Conservation (phyloP, 1,284 basidiomycete species). For the Gastroboletus turbinatus region DNA sequence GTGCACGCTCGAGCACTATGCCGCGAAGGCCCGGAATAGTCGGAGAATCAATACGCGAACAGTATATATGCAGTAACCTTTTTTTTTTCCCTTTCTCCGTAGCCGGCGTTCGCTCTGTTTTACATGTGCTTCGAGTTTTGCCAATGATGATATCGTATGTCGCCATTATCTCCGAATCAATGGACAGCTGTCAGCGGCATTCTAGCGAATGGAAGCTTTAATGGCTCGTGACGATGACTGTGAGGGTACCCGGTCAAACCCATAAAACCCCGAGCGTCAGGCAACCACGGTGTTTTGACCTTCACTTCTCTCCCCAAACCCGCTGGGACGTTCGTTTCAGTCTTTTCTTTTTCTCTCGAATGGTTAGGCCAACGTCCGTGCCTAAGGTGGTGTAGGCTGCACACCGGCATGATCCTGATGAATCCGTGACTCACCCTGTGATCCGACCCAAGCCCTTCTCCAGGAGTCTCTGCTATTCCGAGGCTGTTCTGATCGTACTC, state of each 20-base stretch:
- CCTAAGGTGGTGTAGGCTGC: neutral
- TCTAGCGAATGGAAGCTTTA: neutral
- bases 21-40: no score
- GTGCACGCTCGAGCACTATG: no score
- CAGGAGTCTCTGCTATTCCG: neutral
- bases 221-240: neutral
- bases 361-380: neutral
- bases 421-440: neutral
- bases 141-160: neutral
- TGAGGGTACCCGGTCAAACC: conserved; percentile 13
- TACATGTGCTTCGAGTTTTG: no score
- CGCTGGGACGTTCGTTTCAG: neutral
- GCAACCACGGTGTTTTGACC: neutral
- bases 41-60: no score
- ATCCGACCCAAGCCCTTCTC: neutral
- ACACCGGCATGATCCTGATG: neutral
- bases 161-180: conserved; percentile 1
- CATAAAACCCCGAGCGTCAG: conserved; percentile 1
- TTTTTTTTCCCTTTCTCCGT: neutral
- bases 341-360: neutral
- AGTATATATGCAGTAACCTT: no score
- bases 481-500: neutral
- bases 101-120: neutral
- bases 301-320: neutral
- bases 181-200: neutral